Evolutionary conservation across 75 land plant species (phyloP), one percentile per base, ranked within the genome.

Genomic region (Sequoia sempervirens): DNA sequence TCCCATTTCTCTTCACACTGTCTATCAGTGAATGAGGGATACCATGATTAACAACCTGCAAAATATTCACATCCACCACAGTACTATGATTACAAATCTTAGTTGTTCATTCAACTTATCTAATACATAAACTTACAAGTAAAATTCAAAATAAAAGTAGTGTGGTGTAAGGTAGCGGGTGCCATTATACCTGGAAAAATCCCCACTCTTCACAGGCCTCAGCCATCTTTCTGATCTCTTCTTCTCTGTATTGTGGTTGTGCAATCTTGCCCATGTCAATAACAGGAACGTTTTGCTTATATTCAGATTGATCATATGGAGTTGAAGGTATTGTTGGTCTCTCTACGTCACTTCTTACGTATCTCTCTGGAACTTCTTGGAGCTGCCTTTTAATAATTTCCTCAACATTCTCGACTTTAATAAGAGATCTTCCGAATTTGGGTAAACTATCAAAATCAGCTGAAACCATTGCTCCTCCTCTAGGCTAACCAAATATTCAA

Each of bases 41-140:
- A 52, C 91, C 94, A 84, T 93, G 93, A 66, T 93, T 92, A 26
- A 91, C 84, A 15, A 91, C 70, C 91, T 89, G 80, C 85, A 86
- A 58, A 68, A 20, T 61, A 70, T 14, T 36, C 66, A 81, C 45
- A 12, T 54, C 26, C 26, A 83, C 45, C 50, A 6, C 34, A 30
- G 23, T 72, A 75, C 43, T 46, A 41, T 17, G 1, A 23, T 15
- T 79, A 80, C 3, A 84, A 3, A 18, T 12, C 17, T 14, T 53
- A 61, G 66, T 3, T 79, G 66, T 9, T 41, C 10, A 41, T 9
- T 8, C 7, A 40, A 40, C 18, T 76, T 5, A 6, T 76, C 41
- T 0, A 6, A 41, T 4, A 43, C 9, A 41, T 1, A 76, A 7
- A 18, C 43, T 41, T 41, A 40, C 46, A 76, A 76, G 47, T 0